Base-by-base conservation (phyloP, 176 grass and related monocot genomes). In the Themeda triandra region DNA sequence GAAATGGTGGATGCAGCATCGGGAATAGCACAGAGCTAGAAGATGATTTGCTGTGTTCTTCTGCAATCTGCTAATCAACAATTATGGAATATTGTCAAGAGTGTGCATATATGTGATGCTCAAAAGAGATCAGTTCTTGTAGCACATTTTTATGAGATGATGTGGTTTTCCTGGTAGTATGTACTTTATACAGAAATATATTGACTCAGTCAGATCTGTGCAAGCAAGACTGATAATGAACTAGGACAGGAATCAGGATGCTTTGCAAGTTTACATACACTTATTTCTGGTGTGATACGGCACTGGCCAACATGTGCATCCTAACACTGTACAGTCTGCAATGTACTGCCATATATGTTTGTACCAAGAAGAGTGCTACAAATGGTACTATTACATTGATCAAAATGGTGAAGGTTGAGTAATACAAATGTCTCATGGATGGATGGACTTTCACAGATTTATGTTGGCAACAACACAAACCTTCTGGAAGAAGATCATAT, bases 61-160 rank as follows among this genome's bases (percentile, higher is more conserved):
- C 41, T 44, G 68, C 27, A 24, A 49, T 62, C 7, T 73, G 37
- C 19, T 63, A 36, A 60, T 56, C 11, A 36, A 33, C 46, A 71
- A 77, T 24, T 25, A 42, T 30, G 49, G 44, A 88, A 18, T 76
- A 41, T 69, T 71, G n/a, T 44, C 29, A 41, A 41, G 42, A 40
- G 27, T 69, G 81, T 41, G 80, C 28, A 66, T 58, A 71, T 73
- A 63, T 86, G 69, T 85, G 28, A 86, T 74, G 35, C 15, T 75
- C 35, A 23, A 69, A 71, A 40, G 32, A 74, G 75, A 78, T 54
- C 17, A 29, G 27, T 79, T 10, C 40, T 75, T 64, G 66, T 64
- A 46, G 87, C 71, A 68, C 54, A 72, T 83, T 44, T 63, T 66
- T 37, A 44, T 64, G 39, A 18, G 44, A 73, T 73, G 24, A 48